Evolutionary conservation across 768 basidiomycete genomes (phyloP).

Genomic region (Gyrodon lividus): DNA sequence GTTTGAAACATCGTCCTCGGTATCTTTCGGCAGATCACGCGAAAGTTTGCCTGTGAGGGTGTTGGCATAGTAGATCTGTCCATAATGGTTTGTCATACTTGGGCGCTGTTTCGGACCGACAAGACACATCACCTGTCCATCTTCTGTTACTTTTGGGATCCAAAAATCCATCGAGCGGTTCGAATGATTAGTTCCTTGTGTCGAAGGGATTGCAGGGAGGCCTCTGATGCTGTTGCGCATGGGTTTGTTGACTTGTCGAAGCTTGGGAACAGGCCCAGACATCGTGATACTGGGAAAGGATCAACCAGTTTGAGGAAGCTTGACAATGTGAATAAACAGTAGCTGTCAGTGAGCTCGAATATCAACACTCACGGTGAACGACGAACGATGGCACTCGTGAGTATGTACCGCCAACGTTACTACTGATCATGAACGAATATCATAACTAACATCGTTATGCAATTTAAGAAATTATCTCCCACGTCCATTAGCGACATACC

Average conservation of each 20-base stretch:
- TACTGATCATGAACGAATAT: background rate
- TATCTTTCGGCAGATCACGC: conserved; percentile 74
- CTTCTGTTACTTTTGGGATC: conserved; percentile 80
- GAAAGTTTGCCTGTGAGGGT: conserved; percentile 78
- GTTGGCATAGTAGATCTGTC: conserved; percentile 91
- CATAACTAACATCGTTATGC: background rate
- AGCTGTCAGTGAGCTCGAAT: background rate
- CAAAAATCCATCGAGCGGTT: conserved; percentile 69
- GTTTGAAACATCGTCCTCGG: conserved; percentile 55
- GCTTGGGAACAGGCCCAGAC: conserved; percentile 11
- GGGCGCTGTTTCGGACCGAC: conserved; percentile 2
- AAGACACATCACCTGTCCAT: conserved; percentile 66
- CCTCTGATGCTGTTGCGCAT: conserved; percentile 26
- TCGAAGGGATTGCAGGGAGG: conserved; percentile 27
- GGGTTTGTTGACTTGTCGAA: background rate
- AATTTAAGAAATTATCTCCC: background rate
- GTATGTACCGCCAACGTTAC: background rate
- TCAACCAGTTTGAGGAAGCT: background rate
- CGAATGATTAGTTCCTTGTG: conserved; percentile 1
- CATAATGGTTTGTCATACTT: background rate
- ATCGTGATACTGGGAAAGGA: conserved; percentile 17
- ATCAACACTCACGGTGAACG: background rate
- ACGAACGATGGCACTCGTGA: background rate
- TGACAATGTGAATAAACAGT: background rate
- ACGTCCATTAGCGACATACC: background rate